Percentiles rank a stretch among this genome's conserved stretches.
Evolutionary conservation across 805 yeast species (phyloP).

Genomic region (Scheffersomyces coipomensis): DNA sequence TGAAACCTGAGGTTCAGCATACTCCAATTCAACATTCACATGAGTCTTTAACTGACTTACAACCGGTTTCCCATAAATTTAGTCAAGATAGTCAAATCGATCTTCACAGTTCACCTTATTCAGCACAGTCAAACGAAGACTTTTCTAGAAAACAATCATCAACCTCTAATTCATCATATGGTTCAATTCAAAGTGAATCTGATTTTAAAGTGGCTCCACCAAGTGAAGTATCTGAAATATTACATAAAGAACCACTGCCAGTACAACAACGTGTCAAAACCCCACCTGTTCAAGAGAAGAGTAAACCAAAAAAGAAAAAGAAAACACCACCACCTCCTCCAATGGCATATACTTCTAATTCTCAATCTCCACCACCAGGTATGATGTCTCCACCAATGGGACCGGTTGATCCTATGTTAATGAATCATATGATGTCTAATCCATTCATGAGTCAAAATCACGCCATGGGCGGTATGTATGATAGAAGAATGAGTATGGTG

Average conservation of each 20-base stretch:
- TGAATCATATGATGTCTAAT: slow-evolving; percentile 1
- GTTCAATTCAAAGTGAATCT: slow-evolving; percentile 30
- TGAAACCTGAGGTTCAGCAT: not conserved
- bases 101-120: not conserved
- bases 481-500: not conserved
- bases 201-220: slow-evolving; percentile 18
- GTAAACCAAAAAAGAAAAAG: slow-evolving; percentile 1
- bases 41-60: not conserved
- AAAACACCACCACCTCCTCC: not conserved
- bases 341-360: not conserved
- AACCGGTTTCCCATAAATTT: not conserved
- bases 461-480: not conserved
- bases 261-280: not conserved
- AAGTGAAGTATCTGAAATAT: slow-evolving; percentile 5
- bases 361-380: not conserved
- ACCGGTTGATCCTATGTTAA: not conserved
- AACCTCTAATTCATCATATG: slow-evolving; percentile 18
- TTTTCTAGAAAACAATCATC: slow-evolving; percentile 6
- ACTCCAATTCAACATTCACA: not conserved
- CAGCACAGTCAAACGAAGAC: not conserved
- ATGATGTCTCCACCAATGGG: not conserved
- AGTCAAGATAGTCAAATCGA: not conserved
- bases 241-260: not conserved
- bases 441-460: not conserved
- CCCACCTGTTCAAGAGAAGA: not conserved